phyloP scores from a whole-genome alignment of 2,329 filamentous ascomycete species.

The Ceratocystis harringtonii region DNA sequence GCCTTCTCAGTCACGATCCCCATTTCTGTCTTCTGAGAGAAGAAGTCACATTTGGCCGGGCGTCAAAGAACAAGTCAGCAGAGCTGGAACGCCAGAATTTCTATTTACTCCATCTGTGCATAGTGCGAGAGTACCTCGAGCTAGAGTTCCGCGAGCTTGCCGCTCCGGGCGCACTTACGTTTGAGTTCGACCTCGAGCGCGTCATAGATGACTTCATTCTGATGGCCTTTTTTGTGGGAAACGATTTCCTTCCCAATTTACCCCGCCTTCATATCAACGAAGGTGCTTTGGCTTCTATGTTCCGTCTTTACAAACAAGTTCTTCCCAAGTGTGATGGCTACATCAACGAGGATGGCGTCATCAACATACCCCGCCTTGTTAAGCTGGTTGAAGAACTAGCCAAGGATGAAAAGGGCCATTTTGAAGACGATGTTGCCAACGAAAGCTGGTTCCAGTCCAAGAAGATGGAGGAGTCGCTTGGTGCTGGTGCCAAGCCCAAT shows the following conservation, averaged over 20 bases:
- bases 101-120: conserved; percentile 90
- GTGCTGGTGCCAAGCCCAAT: conserved; percentile 36
- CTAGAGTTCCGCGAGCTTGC: conserved; percentile 91
- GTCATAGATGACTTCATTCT: conserved; percentile 99
- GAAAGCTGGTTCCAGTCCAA: conserved; percentile 65
- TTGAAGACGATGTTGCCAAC: conserved; percentile 78
- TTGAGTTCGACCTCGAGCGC: conserved; percentile 83
- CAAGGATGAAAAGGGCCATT: conserved; percentile 81
- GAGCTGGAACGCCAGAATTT: conserved; percentile 98
- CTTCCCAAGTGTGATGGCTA: conserved; percentile 81
- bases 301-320: conserved; percentile 84
- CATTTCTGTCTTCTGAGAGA: conserved; percentile 96
- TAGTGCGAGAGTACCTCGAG: conserved; percentile 92
- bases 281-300: conserved; percentile 92
- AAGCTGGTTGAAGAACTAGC: conserved; percentile 69
- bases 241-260: conserved; percentile 95
- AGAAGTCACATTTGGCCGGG: conserved; percentile 90
- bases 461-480: conserved; percentile 39
- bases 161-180: conserved; percentile 52
- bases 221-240: conserved; percentile 98
- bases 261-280: conserved; percentile 97
- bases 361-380: conserved; percentile 69
- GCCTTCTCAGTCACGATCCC: conserved; percentile 89
- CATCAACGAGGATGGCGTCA: conserved; percentile 87
- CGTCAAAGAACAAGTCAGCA: conserved; percentile 77